phyloP scores from a whole-genome alignment of 495 filamentous ascomycete genomes.

The Aspergillus diversus region DNA sequence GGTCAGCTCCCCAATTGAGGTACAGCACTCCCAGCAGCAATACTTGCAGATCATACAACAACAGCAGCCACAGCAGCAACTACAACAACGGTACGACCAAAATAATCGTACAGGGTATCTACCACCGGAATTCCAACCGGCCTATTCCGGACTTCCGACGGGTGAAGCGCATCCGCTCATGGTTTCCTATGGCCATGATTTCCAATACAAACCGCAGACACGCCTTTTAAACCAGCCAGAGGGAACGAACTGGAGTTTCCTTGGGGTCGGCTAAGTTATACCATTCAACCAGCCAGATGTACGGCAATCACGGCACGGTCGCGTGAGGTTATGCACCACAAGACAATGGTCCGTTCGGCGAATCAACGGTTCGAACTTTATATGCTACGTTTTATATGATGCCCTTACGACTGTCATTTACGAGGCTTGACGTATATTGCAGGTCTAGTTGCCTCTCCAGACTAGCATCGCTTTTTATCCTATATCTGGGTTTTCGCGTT shows the following conservation, averaged over 20 bases:
- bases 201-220: constrained; percentile 43
- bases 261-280: constrained; percentile 46
- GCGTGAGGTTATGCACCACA: no score
- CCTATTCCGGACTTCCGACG: constrained; percentile 35
- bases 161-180: constrained; percentile 42
- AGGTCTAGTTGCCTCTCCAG: background rate
- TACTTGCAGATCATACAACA: constrained; percentile 45
- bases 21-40: constrained; percentile 41
- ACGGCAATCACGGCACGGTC: no score
- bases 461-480: background rate
- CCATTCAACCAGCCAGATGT: background rate
- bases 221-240: constrained; percentile 48
- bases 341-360: background rate
- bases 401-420: constrained; percentile 12
- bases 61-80: constrained; percentile 26
- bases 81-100: constrained; percentile 42
- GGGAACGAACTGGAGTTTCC: constrained; percentile 52
- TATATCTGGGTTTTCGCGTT: background rate
- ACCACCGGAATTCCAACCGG: constrained; percentile 41
- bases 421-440: constrained; percentile 1
- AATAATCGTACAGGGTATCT: constrained; percentile 39
- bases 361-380: background rate
- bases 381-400: constrained; percentile 6
- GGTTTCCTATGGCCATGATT: constrained; percentile 42
- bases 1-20: constrained; percentile 37